Percentiles rank a stretch among this genome's conserved stretches.
These are phyloP conservation scores for Boechera retrofracta DNA, from an alignment of 345 rosid species.

Conservation along the genomic window DNA sequence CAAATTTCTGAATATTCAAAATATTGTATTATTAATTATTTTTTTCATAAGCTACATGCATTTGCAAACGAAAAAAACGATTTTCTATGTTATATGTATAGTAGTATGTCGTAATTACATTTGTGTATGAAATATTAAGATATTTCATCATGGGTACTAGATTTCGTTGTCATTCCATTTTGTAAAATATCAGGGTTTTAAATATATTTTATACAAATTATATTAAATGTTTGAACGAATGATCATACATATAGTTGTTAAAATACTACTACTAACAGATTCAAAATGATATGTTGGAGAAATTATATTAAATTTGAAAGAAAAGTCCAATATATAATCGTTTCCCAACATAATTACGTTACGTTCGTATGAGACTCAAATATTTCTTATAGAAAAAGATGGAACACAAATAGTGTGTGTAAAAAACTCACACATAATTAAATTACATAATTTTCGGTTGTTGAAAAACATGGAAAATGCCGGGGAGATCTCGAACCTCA, in stretches of 20 bases:
- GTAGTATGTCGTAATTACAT: not conserved
- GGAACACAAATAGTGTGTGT: conserved; percentile 33
- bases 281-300: not conserved
- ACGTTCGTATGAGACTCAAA: not conserved
- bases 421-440: conserved; percentile 33
- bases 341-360: not conserved
- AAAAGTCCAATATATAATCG: no score
- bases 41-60: not conserved
- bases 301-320: not conserved
- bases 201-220: not conserved
- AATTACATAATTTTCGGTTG: conserved; percentile 12
- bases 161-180: not conserved
- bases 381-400: not conserved
- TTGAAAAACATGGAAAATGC: conserved; percentile 37
- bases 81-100: not conserved
- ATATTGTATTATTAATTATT: not conserved
- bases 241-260: no score
- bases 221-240: no score
- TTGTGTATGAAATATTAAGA: not conserved
- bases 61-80: not conserved
- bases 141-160: not conserved
- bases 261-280: no score
- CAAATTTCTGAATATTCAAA: not conserved
- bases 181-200: not conserved
- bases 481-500: not conserved